A percentile compares a stretch with the other conserved stretches of the same genome.
Conservation (phyloP, 805 yeast species). For the Ogataea angusta region DNA sequence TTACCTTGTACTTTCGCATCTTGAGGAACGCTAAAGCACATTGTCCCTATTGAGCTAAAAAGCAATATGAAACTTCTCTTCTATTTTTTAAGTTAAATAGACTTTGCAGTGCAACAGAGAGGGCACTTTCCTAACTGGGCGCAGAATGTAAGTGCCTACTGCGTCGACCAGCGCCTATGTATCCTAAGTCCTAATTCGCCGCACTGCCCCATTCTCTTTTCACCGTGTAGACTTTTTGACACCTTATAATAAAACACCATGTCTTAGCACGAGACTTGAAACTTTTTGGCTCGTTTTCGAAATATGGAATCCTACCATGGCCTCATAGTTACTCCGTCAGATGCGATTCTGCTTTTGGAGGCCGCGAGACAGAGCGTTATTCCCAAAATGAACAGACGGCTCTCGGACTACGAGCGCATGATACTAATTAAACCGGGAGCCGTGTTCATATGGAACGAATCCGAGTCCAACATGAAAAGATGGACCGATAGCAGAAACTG, state of each 20-base stretch:
- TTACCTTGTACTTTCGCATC: background rate
- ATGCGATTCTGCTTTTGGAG: conserved; percentile 63
- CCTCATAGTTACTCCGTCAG: conserved; percentile 50
- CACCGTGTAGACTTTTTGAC: background rate
- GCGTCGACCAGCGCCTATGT: background rate
- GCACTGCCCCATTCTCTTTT: background rate
- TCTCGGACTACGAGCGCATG: conserved; percentile 52
- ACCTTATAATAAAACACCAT: background rate
- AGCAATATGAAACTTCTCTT: background rate
- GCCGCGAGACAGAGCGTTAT: conserved; percentile 56
- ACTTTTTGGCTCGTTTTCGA: background rate
- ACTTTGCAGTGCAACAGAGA: background rate
- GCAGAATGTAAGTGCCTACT: background rate
- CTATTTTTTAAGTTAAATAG: background rate
- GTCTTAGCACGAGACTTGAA: background rate
- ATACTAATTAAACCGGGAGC: conserved; percentile 53
- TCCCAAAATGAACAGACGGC: conserved; percentile 57
- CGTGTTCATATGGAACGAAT: conserved; percentile 70
- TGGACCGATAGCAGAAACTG: conserved; percentile 80
- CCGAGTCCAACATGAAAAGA: conserved; percentile 65
- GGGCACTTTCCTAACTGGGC: conserved; percentile 1
- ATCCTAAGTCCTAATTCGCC: background rate
- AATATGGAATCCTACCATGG: conserved; percentile 52
- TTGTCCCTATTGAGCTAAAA: background rate
- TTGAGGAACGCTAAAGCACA: background rate